Base-by-base conservation (phyloP, 371 early-diverging fungal genomes). In the Mortierella sp. region DNA sequence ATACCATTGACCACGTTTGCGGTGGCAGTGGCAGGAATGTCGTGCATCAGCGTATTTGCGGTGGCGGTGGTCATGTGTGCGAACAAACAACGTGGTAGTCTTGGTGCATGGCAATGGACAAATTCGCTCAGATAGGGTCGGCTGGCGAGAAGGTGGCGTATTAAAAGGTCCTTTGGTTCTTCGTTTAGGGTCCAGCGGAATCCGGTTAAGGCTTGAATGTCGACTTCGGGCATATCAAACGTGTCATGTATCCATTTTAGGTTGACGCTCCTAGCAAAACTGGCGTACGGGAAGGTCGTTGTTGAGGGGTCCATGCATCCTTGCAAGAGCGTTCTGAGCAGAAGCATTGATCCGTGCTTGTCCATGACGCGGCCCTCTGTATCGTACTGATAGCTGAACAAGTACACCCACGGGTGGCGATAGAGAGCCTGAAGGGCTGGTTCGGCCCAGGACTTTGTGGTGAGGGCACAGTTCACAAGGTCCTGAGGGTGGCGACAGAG, bases 171-270 rank as follows among this genome's bases (percentile, higher is more conserved):
- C 52, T 68, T 76, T 22, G 76, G 76, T 0, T 68, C 46, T 34
- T 76, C 76, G 13, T 64, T 76, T 22, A 68, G 59, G 31, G 76
- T 76, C 76, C 76, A 76, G 12, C 76, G 69, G 54, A 64, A 57
- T 5, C 69, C 65, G 3, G 69, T 68, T 47, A 76, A 34, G 16
- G 60, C 61, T 51, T 76, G 76, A n/a, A 68, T 68, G 16, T 69
- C 64, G 24, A 68, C 68, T 34, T 76, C 76, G 17, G 69, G 61
- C 48, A 76, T 43, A 31, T 76, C 76, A 49, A 76, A 76, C 1
- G 76, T 76, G 31, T 76, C 76, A 22, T 76, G 68, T 6, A 76
- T 65, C 76, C 76, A 76, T 19, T 76, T 68, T 14, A 76, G 69
- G 24, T 76, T 76, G 51, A 76, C 60, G 19, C 76, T 76, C 39